Percentiles rank a stretch among this genome's conserved stretches.
Evolutionary conservation across 495 filamentous ascomycete species (phyloP).

Genomic region (Penicillium simplicissimum): DNA sequence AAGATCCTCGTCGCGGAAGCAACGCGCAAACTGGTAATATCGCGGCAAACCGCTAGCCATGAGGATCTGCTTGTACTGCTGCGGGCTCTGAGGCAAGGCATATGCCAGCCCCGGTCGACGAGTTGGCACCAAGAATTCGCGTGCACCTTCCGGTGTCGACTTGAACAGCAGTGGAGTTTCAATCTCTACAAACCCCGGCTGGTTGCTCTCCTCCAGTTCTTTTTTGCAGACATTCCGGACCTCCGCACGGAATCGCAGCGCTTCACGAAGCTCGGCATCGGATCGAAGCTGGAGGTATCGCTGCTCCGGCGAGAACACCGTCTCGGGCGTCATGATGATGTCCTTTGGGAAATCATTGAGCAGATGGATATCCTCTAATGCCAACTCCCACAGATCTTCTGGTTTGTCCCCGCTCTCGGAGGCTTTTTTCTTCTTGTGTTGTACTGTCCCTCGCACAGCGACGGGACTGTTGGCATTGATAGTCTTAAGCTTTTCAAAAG

Average conservation of each 20-base stretch:
- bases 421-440: slow-evolving; percentile 42
- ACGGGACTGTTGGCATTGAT: slow-evolving; percentile 55
- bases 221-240: slow-evolving; percentile 53
- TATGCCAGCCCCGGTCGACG: slow-evolving; percentile 74
- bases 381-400: slow-evolving; percentile 56
- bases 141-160: slow-evolving; percentile 92
- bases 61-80: slow-evolving; percentile 98
- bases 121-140: slow-evolving; percentile 95
- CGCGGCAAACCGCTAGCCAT: slow-evolving; percentile 83
- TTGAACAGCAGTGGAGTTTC: slow-evolving; percentile 96
- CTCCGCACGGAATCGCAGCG: slow-evolving; percentile 59
- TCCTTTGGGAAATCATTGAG: slow-evolving; percentile 78
- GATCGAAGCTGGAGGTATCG: slow-evolving; percentile 86
- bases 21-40: slow-evolving; percentile 92
- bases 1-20: slow-evolving; percentile 94
- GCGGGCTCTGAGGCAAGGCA: slow-evolving; percentile 91
- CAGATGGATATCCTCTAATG: slow-evolving; percentile 60
- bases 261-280: slow-evolving; percentile 58
- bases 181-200: slow-evolving; percentile 67
- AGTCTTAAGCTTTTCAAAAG: slow-evolving; percentile 48
- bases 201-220: slow-evolving; percentile 43
- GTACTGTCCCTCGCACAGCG: slow-evolving; percentile 49
- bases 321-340: slow-evolving; percentile 69
- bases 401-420: slow-evolving; percentile 25
- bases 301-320: slow-evolving; percentile 68